Percentiles rank a stretch among this genome's conserved stretches.
Conservation (phyloP, 306 rosid genomes). For the Rosa rugosa region DNA sequence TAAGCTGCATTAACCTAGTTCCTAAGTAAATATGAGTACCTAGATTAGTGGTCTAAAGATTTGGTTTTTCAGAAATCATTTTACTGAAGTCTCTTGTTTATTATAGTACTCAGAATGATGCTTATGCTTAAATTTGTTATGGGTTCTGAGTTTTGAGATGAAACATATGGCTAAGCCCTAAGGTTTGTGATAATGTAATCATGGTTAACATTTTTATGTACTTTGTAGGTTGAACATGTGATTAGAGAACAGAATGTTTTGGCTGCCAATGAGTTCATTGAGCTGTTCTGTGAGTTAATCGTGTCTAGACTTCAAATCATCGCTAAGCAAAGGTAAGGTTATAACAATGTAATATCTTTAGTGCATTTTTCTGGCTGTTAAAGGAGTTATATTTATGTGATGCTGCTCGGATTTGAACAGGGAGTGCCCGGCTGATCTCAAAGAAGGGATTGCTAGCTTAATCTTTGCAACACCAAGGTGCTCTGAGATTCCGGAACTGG, state of each 20-base stretch:
- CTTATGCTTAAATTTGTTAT: neutral
- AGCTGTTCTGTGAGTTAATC: constrained; percentile 85
- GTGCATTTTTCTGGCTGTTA: neutral
- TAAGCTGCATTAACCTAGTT: neutral
- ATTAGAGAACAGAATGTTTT: constrained; percentile 89
- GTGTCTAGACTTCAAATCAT: constrained; percentile 84
- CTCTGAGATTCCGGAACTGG: constrained; percentile 91
- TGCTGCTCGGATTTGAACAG: constrained; percentile 41
- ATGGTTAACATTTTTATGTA: neutral
- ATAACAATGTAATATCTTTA: neutral
- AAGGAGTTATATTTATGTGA: constrained; percentile 22
- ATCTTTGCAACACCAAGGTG: constrained; percentile 94
- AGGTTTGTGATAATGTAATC: neutral
- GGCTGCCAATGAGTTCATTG: constrained; percentile 93
- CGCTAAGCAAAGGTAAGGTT: constrained; percentile 74
- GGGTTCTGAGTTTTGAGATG: neutral
- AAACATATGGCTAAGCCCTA: too few relatives aligned
- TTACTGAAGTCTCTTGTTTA: neutral
- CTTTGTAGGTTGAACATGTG: constrained; percentile 89
- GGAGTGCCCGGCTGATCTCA: constrained; percentile 93
- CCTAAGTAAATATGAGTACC: neutral
- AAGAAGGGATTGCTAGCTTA: constrained; percentile 91
- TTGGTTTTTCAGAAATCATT: neutral
- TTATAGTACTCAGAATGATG: neutral
- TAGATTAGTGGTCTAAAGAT: neutral